A percentile compares a stretch with the other conserved stretches of the same genome.
phyloP scores from a whole-genome alignment of 2,329 filamentous ascomycete species.

The Westerdykella ornata region DNA sequence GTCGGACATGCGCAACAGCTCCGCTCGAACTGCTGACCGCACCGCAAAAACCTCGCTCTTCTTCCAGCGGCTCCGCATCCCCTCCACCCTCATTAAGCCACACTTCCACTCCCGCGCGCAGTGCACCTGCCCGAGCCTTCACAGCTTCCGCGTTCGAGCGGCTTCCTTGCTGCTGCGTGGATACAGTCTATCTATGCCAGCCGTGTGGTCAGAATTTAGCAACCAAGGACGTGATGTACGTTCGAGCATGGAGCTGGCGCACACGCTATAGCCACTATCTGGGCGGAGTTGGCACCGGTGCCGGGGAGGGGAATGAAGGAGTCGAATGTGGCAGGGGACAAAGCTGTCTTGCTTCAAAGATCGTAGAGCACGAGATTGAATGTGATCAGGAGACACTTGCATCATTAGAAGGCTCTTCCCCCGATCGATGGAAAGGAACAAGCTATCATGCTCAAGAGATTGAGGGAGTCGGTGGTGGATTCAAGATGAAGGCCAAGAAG shows the following conservation, averaged over 20 bases:
- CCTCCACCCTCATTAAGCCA: constrained; percentile 19
- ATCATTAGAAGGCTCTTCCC: constrained; percentile 46
- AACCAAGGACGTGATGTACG: constrained; percentile 52
- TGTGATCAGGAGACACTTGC: constrained; percentile 66
- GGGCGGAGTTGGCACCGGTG: constrained; percentile 75
- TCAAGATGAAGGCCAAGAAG: constrained; percentile 83
- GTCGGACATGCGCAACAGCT: constrained; percentile 64
- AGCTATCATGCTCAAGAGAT: constrained; percentile 85
- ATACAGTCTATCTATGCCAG: constrained; percentile 75
- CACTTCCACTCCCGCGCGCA: constrained; percentile 9
- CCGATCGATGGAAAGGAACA: constrained; percentile 50
- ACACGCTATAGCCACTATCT: constrained; percentile 72
- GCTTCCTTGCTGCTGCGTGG: constrained; percentile 53
- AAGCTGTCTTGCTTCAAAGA: constrained; percentile 67
- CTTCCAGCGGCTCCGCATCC: constrained; percentile 17
- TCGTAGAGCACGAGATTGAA: constrained; percentile 77
- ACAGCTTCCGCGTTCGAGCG: constrained; percentile 46
- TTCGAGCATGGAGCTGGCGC: constrained; percentile 79
- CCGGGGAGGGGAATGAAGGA: constrained; percentile 80
- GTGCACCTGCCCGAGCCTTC: constrained; percentile 24
- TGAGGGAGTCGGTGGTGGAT: constrained; percentile 78
- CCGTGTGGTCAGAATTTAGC: constrained; percentile 70
- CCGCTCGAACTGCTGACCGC: constrained; percentile 54
- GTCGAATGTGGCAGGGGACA: constrained; percentile 77
- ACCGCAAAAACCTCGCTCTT: constrained; percentile 14